Percentiles rank a stretch among this genome's conserved stretches.
Evolutionary conservation across 1,139 yeast species (phyloP).

Genomic region (Candida smagusa): DNA sequence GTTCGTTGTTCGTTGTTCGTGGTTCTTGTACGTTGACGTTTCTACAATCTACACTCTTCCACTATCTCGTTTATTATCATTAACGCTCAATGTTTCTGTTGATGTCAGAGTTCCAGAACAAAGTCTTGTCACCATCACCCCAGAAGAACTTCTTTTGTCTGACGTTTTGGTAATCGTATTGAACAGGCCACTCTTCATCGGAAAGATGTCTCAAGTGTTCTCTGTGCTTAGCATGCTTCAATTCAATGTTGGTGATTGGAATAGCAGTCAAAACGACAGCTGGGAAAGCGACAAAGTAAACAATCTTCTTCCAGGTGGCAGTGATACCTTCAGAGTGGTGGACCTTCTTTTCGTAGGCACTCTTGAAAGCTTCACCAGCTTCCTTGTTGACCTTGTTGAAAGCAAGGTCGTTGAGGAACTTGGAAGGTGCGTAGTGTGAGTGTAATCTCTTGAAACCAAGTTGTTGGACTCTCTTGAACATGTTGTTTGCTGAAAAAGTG

Average conservation of each 20-base stretch:
- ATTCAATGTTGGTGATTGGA: conserved; percentile 78
- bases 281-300: conserved; percentile 78
- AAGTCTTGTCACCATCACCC: conserved; percentile 98
- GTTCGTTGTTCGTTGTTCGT: conserved; percentile 1
- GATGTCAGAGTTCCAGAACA: conserved; percentile 91
- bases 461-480: conserved; percentile 39
- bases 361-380: conserved; percentile 45
- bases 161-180: conserved; percentile 86
- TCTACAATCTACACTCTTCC: too few species aligned
- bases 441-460: conserved; percentile 44
- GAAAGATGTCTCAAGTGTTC: conserved; percentile 70
- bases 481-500: conserved; percentile 10
- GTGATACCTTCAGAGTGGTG: conserved; percentile 80
- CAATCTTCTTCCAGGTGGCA: conserved; percentile 79
- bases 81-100: conserved; percentile 71
- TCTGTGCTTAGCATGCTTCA: conserved; percentile 87
- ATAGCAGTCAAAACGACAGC: conserved; percentile 71
- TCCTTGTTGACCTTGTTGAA: conserved; percentile 34
- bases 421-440: conserved; percentile 38
- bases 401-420: conserved; percentile 39
- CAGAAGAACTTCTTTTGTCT: conserved; percentile 88
- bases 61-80: not conserved
- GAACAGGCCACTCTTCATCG: conserved; percentile 91
- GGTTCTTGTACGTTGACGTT: too few species aligned
- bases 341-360: conserved; percentile 53